Conservation (phyloP, 2,329 filamentous ascomycete species). For the Grosmannia serpens region DNA sequence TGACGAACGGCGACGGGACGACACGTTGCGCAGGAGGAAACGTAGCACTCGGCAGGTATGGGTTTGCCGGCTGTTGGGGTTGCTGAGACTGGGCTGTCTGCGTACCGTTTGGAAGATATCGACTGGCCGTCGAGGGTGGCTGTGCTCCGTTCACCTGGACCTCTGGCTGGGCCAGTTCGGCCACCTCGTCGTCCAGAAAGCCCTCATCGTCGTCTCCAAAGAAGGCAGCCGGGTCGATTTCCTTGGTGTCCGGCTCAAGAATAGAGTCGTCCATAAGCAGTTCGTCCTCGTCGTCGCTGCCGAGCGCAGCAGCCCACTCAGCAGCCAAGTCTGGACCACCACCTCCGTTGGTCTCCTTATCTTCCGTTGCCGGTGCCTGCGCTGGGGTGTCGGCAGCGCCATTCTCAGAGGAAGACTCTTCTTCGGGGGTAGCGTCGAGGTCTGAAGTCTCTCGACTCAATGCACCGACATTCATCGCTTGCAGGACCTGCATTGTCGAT, state of each 20-base stretch:
- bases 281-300: conserved; percentile 56
- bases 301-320: conserved; percentile 75
- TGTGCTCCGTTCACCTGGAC: not conserved
- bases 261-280: conserved; percentile 48
- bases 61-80: conserved; percentile 5
- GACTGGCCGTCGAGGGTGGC: not conserved
- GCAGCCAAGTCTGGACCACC: conserved; percentile 57
- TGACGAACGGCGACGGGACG: not conserved
- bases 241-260: conserved; percentile 21
- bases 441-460: conserved; percentile 12
- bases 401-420: conserved; percentile 13
- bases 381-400: conserved; percentile 4
- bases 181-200: conserved; percentile 61
- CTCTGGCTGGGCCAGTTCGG: conserved; percentile 18
- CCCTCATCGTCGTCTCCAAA: conserved; percentile 79
- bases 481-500: conserved; percentile 55
- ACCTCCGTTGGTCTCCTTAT: conserved; percentile 12
- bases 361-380: too few species aligned
- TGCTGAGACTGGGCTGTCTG: conserved; percentile 1
- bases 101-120: conserved; percentile 9
- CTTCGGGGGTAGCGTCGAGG: conserved; percentile 20
- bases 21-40: conserved; percentile 1
- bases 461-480: conserved; percentile 28
- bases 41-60: conserved; percentile 8
- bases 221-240: conserved; percentile 52